Percentiles rank a stretch among this genome's conserved stretches.
Evolutionary conservation across 2,329 filamentous ascomycete species (phyloP).

Genomic region (Thelonectria blattea): DNA sequence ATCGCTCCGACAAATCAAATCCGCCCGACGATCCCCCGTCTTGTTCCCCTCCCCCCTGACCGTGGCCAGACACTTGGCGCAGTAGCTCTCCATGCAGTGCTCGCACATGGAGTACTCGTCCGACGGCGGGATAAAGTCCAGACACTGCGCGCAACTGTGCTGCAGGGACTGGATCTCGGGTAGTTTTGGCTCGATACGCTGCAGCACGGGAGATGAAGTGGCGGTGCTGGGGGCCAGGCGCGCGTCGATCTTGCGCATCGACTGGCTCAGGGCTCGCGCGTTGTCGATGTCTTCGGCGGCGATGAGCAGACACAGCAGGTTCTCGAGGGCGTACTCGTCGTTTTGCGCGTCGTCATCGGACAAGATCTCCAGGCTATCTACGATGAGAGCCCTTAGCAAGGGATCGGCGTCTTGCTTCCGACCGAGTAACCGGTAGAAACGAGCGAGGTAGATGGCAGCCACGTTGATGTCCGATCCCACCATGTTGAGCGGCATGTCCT

Average conservation of each 20-base stretch:
- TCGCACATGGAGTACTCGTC: constrained; percentile 46
- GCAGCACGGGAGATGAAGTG: constrained; percentile 38
- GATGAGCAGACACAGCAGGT: constrained; percentile 48
- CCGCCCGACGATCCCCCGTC: constrained; percentile 37
- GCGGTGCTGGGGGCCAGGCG: constrained; percentile 37
- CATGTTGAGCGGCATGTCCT: constrained; percentile 48
- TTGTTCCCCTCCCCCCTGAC: constrained; percentile 42
- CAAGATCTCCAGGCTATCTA: constrained; percentile 47
- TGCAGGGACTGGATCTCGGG: constrained; percentile 44
- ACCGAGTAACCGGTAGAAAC: constrained; percentile 45
- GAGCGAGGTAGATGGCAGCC: constrained; percentile 48
- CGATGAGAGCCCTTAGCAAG: constrained; percentile 43
- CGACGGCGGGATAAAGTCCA: constrained; percentile 41
- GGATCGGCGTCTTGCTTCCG: constrained; percentile 35
- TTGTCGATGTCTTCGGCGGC: constrained; percentile 46
- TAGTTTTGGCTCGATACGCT: constrained; percentile 44
- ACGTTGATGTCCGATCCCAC: constrained; percentile 51
- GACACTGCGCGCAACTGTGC: constrained; percentile 48
- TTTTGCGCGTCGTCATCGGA: constrained; percentile 50
- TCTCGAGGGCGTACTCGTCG: constrained; percentile 50
- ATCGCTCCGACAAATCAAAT: constrained; percentile 44
- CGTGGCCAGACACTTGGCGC: constrained; percentile 42
- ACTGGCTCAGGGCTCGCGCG: constrained; percentile 46
- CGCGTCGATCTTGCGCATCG: constrained; percentile 46
- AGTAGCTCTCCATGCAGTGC: constrained; percentile 49